Conservation (phyloP, 148 eudicot species). For the Amaranthus palmeri region DNA sequence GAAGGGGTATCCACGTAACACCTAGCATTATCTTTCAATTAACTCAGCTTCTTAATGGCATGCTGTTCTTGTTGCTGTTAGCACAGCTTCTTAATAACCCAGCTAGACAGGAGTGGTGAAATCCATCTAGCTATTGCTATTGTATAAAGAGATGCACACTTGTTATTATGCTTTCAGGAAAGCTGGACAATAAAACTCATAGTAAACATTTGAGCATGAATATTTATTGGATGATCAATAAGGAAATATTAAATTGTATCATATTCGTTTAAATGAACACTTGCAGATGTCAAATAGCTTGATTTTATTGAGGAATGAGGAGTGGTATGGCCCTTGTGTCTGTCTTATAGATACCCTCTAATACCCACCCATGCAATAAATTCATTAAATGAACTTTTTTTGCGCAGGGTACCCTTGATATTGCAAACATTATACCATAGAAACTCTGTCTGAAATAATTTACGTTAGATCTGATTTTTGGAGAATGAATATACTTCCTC, state of each 20-base stretch:
- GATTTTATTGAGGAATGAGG: neutral
- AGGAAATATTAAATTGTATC: neutral
- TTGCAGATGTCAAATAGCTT: neutral
- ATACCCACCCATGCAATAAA: no score
- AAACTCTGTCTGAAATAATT: no score
- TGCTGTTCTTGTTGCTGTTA: no score
- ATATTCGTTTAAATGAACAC: neutral
- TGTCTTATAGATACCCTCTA: no score
- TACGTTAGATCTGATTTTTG: neutral
- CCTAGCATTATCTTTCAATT: no score
- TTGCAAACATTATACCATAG: no score
- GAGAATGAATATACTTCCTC: neutral
- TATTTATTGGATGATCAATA: neutral
- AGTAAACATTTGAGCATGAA: neutral
- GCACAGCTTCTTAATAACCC: neutral
- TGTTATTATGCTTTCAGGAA: neutral
- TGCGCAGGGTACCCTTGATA: no score
- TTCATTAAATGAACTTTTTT: no score
- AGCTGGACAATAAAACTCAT: neutral
- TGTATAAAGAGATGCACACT: neutral
- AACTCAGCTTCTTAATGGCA: no score
- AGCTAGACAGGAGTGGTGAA: neutral
- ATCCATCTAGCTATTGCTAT: neutral
- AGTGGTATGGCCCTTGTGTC: no score
- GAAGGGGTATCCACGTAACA: no score